Evolutionary conservation across 257 asterid genomes (phyloP).

Genomic region (Ballota nigra): DNA sequence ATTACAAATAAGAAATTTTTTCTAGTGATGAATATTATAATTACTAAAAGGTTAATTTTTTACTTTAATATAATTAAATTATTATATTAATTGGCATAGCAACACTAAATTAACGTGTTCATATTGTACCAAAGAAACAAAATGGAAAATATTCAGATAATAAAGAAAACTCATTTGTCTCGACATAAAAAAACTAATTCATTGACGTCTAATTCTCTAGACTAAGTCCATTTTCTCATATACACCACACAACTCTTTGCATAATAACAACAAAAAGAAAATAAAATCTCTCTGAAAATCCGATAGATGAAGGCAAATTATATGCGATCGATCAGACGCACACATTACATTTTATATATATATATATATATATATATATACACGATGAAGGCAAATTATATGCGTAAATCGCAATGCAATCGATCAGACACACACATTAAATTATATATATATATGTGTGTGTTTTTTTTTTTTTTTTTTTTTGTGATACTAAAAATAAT

Average conservation of each 20-base stretch:
- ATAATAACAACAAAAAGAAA: neutral
- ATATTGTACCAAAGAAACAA: neutral
- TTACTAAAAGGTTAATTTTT: too few relatives aligned
- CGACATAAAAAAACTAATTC: neutral
- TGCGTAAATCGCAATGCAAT: too few relatives aligned
- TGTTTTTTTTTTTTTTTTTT: too few relatives aligned
- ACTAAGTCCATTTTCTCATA: neutral
- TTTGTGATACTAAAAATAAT: too few relatives aligned
- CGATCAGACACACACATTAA: too few relatives aligned
- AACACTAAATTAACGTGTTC: neutral
- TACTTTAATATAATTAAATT: too few relatives aligned
- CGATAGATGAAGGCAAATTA: neutral
- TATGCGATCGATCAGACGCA: too few relatives aligned
- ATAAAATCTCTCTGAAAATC: neutral
- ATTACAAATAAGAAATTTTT: neutral
- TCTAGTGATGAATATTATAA: neutral
- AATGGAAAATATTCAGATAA: neutral
- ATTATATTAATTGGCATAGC: neutral
- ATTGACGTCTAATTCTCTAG: neutral
- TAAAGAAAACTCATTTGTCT: neutral
- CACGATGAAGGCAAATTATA: too few relatives aligned
- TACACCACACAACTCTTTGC: slow-evolving; percentile 11
- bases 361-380: too few relatives aligned
- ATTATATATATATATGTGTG: too few relatives aligned
- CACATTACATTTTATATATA: too few relatives aligned